Evolutionary conservation across 108 stramenopile genomes (phyloP).

Genomic region (Seminavis robusta): DNA sequence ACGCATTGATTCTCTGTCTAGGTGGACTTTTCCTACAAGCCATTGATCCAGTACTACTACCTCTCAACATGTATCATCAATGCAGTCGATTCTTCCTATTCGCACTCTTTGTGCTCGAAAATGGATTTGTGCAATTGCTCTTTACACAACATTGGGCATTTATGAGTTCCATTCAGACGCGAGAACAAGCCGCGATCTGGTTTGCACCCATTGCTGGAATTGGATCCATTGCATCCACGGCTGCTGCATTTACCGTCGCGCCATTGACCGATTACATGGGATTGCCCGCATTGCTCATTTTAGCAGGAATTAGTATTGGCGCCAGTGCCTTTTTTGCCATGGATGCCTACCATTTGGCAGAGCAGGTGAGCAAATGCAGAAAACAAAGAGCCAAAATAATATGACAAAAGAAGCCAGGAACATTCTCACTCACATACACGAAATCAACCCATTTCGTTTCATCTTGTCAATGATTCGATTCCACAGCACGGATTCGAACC

Average conservation of each 20-base stretch:
- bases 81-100: slow-evolving; percentile 9
- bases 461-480: slow-evolving; percentile 62
- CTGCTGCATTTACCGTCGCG: slow-evolving; percentile 47
- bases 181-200: slow-evolving; percentile 54
- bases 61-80: too few species aligned
- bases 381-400: too few species aligned
- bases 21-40: slow-evolving; percentile 13
- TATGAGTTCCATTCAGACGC: slow-evolving; percentile 60
- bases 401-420: too few species aligned
- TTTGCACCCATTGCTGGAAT: slow-evolving; percentile 75
- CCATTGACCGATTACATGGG: slow-evolving; percentile 32
- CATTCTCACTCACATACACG: too few species aligned
- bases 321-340: slow-evolving; percentile 32
- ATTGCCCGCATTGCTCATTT: slow-evolving; percentile 40
- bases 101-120: slow-evolving; percentile 62
- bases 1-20: slow-evolving; percentile 17
- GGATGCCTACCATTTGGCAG: slow-evolving; percentile 33
- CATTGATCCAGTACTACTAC: too few species aligned
- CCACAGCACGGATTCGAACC: slow-evolving; percentile 61
- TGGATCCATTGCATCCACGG: slow-evolving; percentile 56
- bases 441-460: too few species aligned
- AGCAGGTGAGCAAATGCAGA: too few species aligned
- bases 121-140: slow-evolving; percentile 66
- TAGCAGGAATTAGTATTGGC: slow-evolving; percentile 34
- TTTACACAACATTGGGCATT: slow-evolving; percentile 82